These are phyloP conservation scores for Cyberlindnera euphorbiae DNA, from an alignment of 805 yeast species.

Conservation along the genomic window DNA sequence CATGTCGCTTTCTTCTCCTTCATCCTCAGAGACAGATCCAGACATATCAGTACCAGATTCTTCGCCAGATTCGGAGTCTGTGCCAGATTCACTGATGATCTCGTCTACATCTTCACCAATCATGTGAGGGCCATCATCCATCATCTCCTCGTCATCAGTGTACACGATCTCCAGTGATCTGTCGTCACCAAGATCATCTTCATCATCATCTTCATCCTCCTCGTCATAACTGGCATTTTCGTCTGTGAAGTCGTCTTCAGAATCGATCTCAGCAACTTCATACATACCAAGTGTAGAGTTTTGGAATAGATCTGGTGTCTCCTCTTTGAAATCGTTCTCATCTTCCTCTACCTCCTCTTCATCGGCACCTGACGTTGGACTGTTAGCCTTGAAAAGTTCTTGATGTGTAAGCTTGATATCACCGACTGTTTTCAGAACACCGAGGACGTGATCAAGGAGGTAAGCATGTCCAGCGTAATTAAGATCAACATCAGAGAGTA, in stretches of 20 bases:
- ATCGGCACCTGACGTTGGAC: slow-evolving; percentile 35
- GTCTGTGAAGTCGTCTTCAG: slow-evolving; percentile 56
- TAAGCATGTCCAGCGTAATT: slow-evolving; percentile 64
- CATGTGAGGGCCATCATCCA: slow-evolving; percentile 28
- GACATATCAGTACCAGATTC: slow-evolving; percentile 15
- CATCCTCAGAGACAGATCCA: slow-evolving; percentile 18
- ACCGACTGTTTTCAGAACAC: slow-evolving; percentile 54
- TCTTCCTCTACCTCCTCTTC: slow-evolving; percentile 52
- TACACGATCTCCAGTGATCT: slow-evolving; percentile 27
- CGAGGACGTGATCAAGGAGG: slow-evolving; percentile 53
- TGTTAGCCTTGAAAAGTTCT: slow-evolving; percentile 47
- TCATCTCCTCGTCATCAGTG: slow-evolving; percentile 32
- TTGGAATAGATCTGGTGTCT: slow-evolving; percentile 75
- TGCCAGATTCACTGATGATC: slow-evolving; percentile 5
- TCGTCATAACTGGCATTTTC: slow-evolving; percentile 44
- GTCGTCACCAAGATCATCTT: slow-evolving; percentile 13
- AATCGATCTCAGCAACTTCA: slow-evolving; percentile 70
- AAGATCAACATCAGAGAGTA: slow-evolving; percentile 64
- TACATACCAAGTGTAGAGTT: slow-evolving; percentile 94
- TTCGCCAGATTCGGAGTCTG: not conserved
- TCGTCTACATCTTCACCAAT: slow-evolving; percentile 27
- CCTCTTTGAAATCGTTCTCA: slow-evolving; percentile 58
- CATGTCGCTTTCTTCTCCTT: slow-evolving; percentile 20
- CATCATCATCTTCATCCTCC: slow-evolving; percentile 35
- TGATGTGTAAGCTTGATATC: slow-evolving; percentile 52